These are phyloP conservation scores for Phytophthora capsici DNA, from an alignment of 352 stramenopile genomes.

Conservation along the genomic window DNA sequence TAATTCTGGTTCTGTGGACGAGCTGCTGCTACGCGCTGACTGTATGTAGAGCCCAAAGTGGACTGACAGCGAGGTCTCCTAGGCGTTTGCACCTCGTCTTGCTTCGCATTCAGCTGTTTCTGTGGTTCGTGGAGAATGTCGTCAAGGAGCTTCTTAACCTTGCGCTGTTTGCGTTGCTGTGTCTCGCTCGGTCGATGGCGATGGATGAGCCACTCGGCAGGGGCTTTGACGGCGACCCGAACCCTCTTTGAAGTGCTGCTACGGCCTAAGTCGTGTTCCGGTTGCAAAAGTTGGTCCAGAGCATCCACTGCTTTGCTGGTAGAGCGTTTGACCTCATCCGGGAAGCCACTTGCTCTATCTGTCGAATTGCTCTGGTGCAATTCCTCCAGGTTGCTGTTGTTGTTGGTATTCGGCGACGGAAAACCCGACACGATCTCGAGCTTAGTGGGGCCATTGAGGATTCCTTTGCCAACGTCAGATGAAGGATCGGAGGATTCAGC, in stretches of 20 bases:
- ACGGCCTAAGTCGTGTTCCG: slow-evolving; percentile 1
- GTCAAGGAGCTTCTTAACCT: slow-evolving; percentile 55
- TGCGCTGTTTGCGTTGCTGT: slow-evolving; percentile 45
- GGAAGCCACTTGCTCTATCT: background rate
- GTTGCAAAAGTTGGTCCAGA: slow-evolving; percentile 24
- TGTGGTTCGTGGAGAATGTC: slow-evolving; percentile 26
- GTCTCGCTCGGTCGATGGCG: slow-evolving; percentile 51
- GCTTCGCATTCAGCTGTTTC: slow-evolving; percentile 2
- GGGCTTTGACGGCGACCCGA: slow-evolving; percentile 33
- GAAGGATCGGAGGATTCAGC: background rate
- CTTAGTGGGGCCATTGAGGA: slow-evolving; percentile 11
- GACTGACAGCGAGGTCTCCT: slow-evolving; percentile 42
- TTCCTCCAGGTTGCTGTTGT: slow-evolving; percentile 23
- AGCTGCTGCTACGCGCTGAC: slow-evolving; percentile 41
- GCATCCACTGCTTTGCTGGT: slow-evolving; percentile 10
- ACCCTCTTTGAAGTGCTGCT: slow-evolving; percentile 14
- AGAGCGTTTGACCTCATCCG: background rate
- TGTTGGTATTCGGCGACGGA: slow-evolving; percentile 2
- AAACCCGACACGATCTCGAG: slow-evolving; percentile 7
- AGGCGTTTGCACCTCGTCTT: slow-evolving; percentile 22
- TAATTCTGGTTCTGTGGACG: slow-evolving; percentile 20
- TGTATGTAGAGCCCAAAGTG: slow-evolving; percentile 45
- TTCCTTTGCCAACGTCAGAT: slow-evolving; percentile 3
- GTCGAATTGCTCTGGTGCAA: background rate
- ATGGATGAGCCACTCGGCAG: slow-evolving; percentile 71